phyloP scores from a whole-genome alignment of 805 yeast species.

The Lipomyces spencermartinsiae region DNA sequence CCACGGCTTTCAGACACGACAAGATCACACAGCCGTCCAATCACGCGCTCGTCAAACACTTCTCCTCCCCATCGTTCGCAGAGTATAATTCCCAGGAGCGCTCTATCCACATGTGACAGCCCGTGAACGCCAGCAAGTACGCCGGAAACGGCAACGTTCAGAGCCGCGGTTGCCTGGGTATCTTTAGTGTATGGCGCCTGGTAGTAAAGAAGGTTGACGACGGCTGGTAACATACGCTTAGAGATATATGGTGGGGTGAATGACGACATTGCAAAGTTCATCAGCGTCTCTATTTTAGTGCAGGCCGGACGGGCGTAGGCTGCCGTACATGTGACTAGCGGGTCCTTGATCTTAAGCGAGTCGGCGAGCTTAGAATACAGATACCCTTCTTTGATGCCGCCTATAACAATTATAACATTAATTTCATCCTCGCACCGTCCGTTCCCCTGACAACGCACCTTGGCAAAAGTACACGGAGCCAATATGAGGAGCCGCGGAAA shows the following conservation, averaged over 20 bases:
- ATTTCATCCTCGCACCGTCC: neutral
- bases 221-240: conserved; percentile 68
- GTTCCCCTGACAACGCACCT: conserved; percentile 48
- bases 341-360: conserved; percentile 67
- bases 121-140: conserved; percentile 79
- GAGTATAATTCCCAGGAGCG: conserved; percentile 72
- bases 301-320: conserved; percentile 75
- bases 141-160: conserved; percentile 75
- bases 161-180: conserved; percentile 74
- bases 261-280: conserved; percentile 64
- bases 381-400: conserved; percentile 77
- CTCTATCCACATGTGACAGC: conserved; percentile 71
- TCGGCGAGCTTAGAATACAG: conserved; percentile 66
- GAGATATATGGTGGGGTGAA: conserved; percentile 64
- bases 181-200: conserved; percentile 81
- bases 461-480: conserved; percentile 72
- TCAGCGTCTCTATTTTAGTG: conserved; percentile 58
- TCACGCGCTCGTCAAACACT: conserved; percentile 43
- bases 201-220: conserved; percentile 75
- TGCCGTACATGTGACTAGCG: conserved; percentile 68
- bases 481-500: conserved; percentile 58
- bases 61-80: conserved; percentile 87
- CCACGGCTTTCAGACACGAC: conserved; percentile 29
- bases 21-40: conserved; percentile 18
- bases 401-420: conserved; percentile 5